Conservation (phyloP, 2,329 filamentous ascomycete species). For the Pestalotiopsis fici region DNA sequence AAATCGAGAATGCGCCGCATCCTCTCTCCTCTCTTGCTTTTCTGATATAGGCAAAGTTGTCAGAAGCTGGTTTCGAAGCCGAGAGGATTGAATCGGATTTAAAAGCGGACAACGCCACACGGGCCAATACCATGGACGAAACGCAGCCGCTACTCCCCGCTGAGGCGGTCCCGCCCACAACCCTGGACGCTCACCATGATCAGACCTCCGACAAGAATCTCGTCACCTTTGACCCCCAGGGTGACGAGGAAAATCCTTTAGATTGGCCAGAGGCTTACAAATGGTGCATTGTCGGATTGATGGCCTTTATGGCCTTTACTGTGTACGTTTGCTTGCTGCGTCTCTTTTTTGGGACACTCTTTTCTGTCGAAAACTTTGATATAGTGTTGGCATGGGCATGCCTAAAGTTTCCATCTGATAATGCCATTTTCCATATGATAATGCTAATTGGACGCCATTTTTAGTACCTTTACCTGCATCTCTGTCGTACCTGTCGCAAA, state of each 20-base stretch:
- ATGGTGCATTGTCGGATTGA: conserved; percentile 52
- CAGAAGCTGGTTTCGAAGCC: too few species aligned
- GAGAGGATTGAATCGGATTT: not conserved
- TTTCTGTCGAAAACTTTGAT: too few species aligned
- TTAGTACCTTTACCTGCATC: conserved; percentile 60
- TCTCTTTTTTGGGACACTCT: too few species aligned
- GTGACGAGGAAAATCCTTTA: conserved; percentile 52
- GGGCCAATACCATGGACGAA: conserved; percentile 30
- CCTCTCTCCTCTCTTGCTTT: not conserved
- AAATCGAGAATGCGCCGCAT: not conserved
- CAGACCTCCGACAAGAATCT: conserved; percentile 26
- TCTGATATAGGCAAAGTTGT: not conserved
- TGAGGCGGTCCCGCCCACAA: conserved; percentile 20
- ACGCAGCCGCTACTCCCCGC: conserved; percentile 30
- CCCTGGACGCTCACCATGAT: conserved; percentile 15
- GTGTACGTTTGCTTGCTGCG: conserved; percentile 44
- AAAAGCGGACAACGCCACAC: not conserved
- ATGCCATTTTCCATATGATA: too few species aligned
- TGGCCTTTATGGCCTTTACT: conserved; percentile 57
- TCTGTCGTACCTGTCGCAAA: conserved; percentile 54
- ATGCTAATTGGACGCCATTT: not conserved
- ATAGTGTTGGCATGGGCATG: too few species aligned
- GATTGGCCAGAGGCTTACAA: conserved; percentile 55
- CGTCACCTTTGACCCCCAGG: conserved; percentile 45
- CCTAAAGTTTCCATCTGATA: too few species aligned